Evolutionary conservation across 768 basidiomycete species (phyloP).

Genomic region (Inosperma sp.): DNA sequence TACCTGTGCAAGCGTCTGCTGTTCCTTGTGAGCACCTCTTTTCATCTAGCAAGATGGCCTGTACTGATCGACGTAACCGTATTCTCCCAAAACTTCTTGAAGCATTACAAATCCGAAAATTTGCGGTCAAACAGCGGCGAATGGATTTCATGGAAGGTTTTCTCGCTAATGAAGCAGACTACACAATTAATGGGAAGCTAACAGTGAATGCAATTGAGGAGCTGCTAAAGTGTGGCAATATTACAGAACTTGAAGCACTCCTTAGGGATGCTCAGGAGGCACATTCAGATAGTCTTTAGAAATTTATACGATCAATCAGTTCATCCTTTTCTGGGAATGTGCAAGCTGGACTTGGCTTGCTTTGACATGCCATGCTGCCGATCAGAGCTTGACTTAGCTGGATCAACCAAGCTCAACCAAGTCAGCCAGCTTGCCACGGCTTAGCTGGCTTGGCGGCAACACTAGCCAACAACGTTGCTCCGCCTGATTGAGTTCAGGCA

Average conservation of each 20-base stretch:
- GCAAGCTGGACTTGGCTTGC: too few relatives aligned
- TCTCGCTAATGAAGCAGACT: neutral
- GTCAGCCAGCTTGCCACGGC: neutral
- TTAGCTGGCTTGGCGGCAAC: neutral
- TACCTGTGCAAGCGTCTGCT: conserved; percentile 12
- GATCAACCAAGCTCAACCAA: neutral
- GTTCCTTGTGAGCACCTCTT: conserved; percentile 13
- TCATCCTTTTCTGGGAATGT: too few relatives aligned
- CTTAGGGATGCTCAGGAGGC: neutral
- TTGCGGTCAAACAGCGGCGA: neutral
- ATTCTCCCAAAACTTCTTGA: conserved; percentile 6
- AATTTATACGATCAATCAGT: too few relatives aligned
- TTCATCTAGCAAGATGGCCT: conserved; percentile 12
- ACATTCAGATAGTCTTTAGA: too few relatives aligned
- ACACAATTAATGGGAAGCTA: neutral
- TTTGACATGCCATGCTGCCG: too few relatives aligned
- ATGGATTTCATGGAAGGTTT: conserved; percentile 9
- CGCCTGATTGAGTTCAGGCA: too few relatives aligned
- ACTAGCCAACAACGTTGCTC: neutral
- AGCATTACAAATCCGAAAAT: conserved; percentile 11
- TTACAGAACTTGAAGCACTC: neutral
- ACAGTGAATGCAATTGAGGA: neutral
- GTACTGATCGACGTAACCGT: conserved; percentile 5
- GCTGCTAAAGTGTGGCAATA: neutral
- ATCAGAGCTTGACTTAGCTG: too few relatives aligned